Percentiles rank a stretch among this genome's conserved stretches.
Evolutionary conservation across 1,139 yeast genomes (phyloP).

Genomic region (Kodamaea plutei): DNA sequence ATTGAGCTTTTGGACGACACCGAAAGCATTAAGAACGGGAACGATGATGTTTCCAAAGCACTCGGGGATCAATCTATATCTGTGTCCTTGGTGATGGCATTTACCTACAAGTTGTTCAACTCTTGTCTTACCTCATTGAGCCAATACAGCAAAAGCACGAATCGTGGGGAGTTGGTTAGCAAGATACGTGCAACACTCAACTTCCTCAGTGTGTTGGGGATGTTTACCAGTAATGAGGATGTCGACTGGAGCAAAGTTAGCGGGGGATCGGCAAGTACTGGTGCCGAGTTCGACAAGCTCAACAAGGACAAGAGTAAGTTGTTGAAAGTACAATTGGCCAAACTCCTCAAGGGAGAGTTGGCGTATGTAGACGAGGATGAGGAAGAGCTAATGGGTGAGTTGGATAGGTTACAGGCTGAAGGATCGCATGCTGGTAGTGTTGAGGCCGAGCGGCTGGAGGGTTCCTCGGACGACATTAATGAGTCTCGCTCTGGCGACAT

Average conservation of each 20-base stretch:
- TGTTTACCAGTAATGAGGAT: conserved; percentile 25
- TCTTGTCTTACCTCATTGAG: conserved; percentile 32
- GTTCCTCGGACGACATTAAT: not conserved
- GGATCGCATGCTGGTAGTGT: not conserved
- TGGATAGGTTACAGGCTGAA: conserved; percentile 13
- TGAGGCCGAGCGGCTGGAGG: not conserved
- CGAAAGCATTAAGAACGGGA: conserved; percentile 36
- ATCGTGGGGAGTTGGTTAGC: conserved; percentile 24
- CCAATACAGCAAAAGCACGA: conserved; percentile 21
- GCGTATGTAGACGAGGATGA: conserved; percentile 22
- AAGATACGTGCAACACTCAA: conserved; percentile 37
- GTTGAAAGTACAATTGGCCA: conserved; percentile 38
- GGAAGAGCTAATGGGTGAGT: conserved; percentile 22
- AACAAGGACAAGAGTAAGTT: conserved; percentile 35
- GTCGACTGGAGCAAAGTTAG: conserved; percentile 32
- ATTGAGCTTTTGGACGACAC: conserved; percentile 58
- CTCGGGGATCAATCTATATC: conserved; percentile 57
- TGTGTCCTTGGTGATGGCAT: conserved; percentile 54
- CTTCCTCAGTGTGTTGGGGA: conserved; percentile 29
- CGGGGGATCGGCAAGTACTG: conserved; percentile 28
- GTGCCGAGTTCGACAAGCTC: conserved; percentile 23
- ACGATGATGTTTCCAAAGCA: conserved; percentile 36
- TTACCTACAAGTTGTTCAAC: conserved; percentile 60
- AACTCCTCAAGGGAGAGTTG: conserved; percentile 37
- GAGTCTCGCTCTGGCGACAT: not conserved